Evolutionary conservation across 768 basidiomycete species (phyloP), one percentile per base, ranked within the genome.

Genomic region (Neoboletus magnificus): DNA sequence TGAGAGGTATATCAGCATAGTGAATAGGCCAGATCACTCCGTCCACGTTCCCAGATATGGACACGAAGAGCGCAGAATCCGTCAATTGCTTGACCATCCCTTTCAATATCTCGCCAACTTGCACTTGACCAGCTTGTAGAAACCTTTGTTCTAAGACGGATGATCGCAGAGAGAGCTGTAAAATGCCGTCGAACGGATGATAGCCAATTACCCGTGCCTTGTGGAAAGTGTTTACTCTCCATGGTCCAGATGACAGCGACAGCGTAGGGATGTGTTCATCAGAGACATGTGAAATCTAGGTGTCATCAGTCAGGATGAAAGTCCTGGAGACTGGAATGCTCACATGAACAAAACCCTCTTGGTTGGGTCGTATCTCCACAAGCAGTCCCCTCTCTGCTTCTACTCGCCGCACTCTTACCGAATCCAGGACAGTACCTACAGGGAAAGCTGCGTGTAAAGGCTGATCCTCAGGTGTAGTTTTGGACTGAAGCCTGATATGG

Each of bases 11-110:
- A 70, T 99, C 97, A 12, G 97, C 93, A 68, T 91, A 97, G 68
- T 98, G 97, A 57, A 85, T 82, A 1, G 95, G 94, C 90, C 92
- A 97, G 22, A 98, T 79, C 27, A 97, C 87, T 29, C 91, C 97
- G 65, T 97, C 93, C 32, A 98, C 85, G 56, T 82, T 91, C 6
- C 91, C 93, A 5, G 88, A 84, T 52, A 98, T 77, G 29, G 90
- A 85, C 40, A 98, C 84, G 65, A 97, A 96, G 36, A 99, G 73
- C 1, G 83, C 88, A 33, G 82, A 79, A 54, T 91, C 87, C 3
- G 87, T 87, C 47, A 99, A 78, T 57, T 82, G 86, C 74, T 92
- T 95, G 59, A 99, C 83, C 0, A 86, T 91, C 7, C 91, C 93
- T 72, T 89, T 94, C 62, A 99, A 75, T 22, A 87, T 67, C 68